Percentiles rank a stretch among this genome's conserved stretches.
phyloP scores from a whole-genome alignment of 352 stramenopile genomes.

The Phytophthora fragariae region DNA sequence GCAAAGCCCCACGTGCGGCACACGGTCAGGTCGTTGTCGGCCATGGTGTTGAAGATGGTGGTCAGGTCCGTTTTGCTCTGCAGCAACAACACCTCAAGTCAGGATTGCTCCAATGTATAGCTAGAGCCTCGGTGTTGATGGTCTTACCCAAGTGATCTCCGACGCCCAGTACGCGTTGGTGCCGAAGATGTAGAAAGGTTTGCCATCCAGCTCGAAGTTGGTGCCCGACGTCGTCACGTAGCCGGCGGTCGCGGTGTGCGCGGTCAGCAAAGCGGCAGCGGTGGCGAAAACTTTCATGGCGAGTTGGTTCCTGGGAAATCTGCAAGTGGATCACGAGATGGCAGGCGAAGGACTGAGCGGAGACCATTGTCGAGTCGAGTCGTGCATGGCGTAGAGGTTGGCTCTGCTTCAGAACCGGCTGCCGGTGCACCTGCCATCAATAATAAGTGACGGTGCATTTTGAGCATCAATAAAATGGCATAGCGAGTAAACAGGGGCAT shows the following conservation, averaged over 20 bases:
- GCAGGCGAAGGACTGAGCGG: slow-evolving; percentile 1
- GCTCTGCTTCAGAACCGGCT: slow-evolving; percentile 26
- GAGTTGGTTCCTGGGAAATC: slow-evolving; percentile 18
- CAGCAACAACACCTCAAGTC: neutral
- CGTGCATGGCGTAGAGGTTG: slow-evolving; percentile 20
- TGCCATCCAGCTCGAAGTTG: slow-evolving; percentile 39
- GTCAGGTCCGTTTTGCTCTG: slow-evolving; percentile 30
- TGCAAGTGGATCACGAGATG: slow-evolving; percentile 30
- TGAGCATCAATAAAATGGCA: neutral
- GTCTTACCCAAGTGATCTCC: slow-evolving; percentile 38
- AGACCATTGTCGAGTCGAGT: slow-evolving; percentile 17
- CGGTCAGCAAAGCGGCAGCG: slow-evolving; percentile 17
- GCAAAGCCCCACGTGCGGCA: slow-evolving; percentile 33
- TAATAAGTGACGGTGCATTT: neutral
- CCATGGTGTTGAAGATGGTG: slow-evolving; percentile 35
- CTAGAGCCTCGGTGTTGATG: neutral
- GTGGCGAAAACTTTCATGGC: slow-evolving; percentile 37
- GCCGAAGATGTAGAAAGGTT: slow-evolving; percentile 43
- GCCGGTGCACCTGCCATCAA: neutral
- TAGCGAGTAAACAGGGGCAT: neutral
- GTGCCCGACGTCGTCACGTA: slow-evolving; percentile 44
- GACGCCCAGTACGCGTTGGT: slow-evolving; percentile 47
- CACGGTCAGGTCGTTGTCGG: slow-evolving; percentile 30
- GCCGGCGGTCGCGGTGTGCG: slow-evolving; percentile 18
- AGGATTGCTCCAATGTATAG: neutral